phyloP scores from a whole-genome alignment of 139 green algal genomes.

The Edaphochlamys debaryana region DNA sequence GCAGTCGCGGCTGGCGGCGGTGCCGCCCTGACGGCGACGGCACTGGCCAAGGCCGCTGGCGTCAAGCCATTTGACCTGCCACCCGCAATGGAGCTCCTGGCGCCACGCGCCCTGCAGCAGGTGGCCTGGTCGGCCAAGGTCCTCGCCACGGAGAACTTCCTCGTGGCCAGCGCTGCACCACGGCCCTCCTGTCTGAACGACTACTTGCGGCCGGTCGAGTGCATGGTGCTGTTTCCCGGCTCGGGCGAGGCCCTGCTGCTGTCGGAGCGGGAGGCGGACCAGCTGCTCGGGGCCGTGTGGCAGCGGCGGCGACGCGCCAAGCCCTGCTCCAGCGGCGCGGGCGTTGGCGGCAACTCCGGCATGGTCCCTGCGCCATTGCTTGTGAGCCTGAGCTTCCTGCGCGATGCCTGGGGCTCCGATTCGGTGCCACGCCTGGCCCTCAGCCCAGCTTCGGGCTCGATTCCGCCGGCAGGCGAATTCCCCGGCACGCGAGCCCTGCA shows the following conservation, averaged over 20 bases:
- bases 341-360: conserved; percentile 48
- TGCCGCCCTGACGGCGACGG: background rate
- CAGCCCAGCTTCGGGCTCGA: background rate
- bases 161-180: background rate
- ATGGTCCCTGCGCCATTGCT: conserved; percentile 49
- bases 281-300: no score
- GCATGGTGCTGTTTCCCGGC: no score
- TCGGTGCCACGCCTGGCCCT: background rate
- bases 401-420: no score
- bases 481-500: no score
- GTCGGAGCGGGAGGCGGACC: no score
- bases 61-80: background rate
- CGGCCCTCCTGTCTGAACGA: no score
- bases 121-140: conserved; percentile 27
- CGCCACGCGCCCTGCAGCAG: background rate
- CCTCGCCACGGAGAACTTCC: conserved; percentile 57
- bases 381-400: no score
- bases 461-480: no score
- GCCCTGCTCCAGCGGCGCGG: no score
- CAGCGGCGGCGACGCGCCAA: no score
- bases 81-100: background rate
- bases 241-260: no score
- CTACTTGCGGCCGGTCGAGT: no score
- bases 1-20: background rate
- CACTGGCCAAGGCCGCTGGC: background rate